These are phyloP conservation scores for Colletotrichum gigasporum DNA, from an alignment of 2,329 filamentous ascomycete species.

Conservation along the genomic window DNA sequence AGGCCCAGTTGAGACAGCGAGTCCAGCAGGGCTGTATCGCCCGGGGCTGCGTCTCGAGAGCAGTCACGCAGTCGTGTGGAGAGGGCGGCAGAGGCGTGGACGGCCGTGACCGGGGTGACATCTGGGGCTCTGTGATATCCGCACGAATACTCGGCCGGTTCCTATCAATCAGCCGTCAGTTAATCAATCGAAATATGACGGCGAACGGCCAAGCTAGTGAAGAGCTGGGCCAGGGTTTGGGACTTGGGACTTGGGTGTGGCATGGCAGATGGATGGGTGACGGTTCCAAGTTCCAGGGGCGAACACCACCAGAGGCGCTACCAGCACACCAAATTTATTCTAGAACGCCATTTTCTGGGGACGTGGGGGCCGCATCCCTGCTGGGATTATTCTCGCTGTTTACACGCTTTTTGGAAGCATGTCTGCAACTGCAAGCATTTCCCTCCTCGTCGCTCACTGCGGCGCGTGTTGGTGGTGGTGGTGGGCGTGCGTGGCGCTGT, in stretches of 20 bases:
- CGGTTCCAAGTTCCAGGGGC: conserved; percentile 20
- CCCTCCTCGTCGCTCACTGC: background rate
- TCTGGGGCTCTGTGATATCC: background rate
- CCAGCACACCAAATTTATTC: conserved; percentile 27
- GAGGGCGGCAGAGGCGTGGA: background rate
- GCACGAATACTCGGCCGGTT: conserved; percentile 22
- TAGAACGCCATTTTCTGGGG: conserved; percentile 31
- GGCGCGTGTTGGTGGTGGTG: background rate
- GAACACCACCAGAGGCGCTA: conserved; percentile 17
- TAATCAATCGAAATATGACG: background rate
- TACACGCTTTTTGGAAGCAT: background rate
- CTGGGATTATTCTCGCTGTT: conserved; percentile 28
- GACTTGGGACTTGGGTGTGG: too few relatives aligned
- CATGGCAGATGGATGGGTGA: conserved; percentile 7
- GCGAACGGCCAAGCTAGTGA: background rate
- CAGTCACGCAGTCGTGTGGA: too few relatives aligned
- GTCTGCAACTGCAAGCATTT: background rate
- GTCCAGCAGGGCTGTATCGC: background rate
- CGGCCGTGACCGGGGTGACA: background rate
- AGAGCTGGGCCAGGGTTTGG: conserved; percentile 6
- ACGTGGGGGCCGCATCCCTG: conserved; percentile 30
- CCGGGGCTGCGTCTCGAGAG: background rate
- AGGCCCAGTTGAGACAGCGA: background rate
- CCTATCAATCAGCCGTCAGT: background rate
- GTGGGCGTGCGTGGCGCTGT: background rate